Evolutionary conservation across 2,329 filamentous ascomycete species (phyloP), one percentile per base, ranked within the genome.

Genomic region (Beauveria pseudobassiana): DNA sequence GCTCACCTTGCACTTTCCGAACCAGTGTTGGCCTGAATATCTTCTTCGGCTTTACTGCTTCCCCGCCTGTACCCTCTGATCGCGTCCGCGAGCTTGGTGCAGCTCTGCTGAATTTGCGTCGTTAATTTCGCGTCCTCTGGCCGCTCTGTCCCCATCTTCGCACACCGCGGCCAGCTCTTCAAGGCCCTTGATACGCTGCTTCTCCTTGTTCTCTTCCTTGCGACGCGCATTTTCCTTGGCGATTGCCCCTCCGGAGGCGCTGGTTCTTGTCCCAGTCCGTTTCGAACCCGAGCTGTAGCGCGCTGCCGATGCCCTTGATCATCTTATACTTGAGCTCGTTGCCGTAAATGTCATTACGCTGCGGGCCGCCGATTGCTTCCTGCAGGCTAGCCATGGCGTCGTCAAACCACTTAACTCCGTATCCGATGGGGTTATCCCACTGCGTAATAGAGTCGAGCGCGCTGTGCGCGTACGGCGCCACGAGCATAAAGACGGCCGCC

Each of bases 371-470:
- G 20, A 62, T 62, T 22, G 51, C 43, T 30, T 56, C 52, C 34
- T 62, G 59, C 30, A 62, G 42, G 43, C 34, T 22, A 3, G 40
- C 45, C 51, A 62, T 62, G 43, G 43, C 42, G 34, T 50, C 22
- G 43, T 62, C 59, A 45, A 62, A 56, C 51, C 52, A 62, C 18
- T 26, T 51, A n/a, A 62, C 45, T 20, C 26, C 52, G 30, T 62
- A 28, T 7, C 59, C 52, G 52, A 62, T 56, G 42, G 52, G 52
- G 34, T 57, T 46, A 28, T 62, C 51, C 59, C 52, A 62, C 9
- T 45, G 18, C 52, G 28, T 56, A 26, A 62, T 26, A 3, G 26
- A 18, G 18, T 62, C 52, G 52, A 62, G 59, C 18, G 42, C 10
- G 9, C 42, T 46, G 50, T 49, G 50, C 7, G 45, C 40, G 34